phyloP scores from a whole-genome alignment of 805 yeast species.

The Metschnikowia henanensis region DNA sequence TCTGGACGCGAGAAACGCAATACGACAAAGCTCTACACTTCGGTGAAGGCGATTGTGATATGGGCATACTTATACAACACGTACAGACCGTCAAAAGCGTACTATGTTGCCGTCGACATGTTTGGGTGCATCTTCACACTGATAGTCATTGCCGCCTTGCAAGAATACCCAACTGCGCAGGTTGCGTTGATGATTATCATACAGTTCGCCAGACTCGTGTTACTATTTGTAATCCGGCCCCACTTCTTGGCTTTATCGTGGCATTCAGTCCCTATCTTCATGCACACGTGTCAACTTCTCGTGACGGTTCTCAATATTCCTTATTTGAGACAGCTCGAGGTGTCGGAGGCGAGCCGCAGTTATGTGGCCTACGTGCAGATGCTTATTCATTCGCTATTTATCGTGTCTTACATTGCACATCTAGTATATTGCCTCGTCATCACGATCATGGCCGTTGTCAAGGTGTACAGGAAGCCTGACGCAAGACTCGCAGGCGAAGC shows the following conservation, averaged over 20 bases:
- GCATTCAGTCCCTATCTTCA: slow-evolving; percentile 32
- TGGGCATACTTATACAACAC: slow-evolving; percentile 48
- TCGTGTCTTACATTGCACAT: slow-evolving; percentile 31
- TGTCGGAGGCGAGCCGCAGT: slow-evolving; percentile 40
- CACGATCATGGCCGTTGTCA: slow-evolving; percentile 26
- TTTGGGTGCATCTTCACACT: slow-evolving; percentile 30
- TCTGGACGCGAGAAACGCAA: slow-evolving; percentile 20
- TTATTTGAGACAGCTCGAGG: slow-evolving; percentile 34
- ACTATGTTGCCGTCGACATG: slow-evolving; percentile 39
- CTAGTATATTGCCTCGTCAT: slow-evolving; percentile 28
- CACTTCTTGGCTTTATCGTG: slow-evolving; percentile 27
- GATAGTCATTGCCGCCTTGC: slow-evolving; percentile 45
- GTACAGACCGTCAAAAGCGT: slow-evolving; percentile 42
- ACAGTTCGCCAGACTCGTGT: slow-evolving; percentile 30
- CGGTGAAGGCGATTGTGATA: slow-evolving; percentile 43
- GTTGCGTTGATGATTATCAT: slow-evolving; percentile 36
- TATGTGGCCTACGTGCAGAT: slow-evolving; percentile 46
- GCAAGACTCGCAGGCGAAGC: slow-evolving; percentile 1
- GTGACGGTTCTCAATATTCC: slow-evolving; percentile 45
- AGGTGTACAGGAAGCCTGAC: slow-evolving; percentile 3
- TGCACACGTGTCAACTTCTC: slow-evolving; percentile 39
- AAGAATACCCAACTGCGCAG: slow-evolving; percentile 45
- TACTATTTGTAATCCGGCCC: slow-evolving; percentile 28
- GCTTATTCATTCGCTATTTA: slow-evolving; percentile 37
- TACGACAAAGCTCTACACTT: slow-evolving; percentile 43